Evolutionary conservation across 2,329 filamentous ascomycete species (phyloP).

Genomic region (Shiraia sp.): DNA sequence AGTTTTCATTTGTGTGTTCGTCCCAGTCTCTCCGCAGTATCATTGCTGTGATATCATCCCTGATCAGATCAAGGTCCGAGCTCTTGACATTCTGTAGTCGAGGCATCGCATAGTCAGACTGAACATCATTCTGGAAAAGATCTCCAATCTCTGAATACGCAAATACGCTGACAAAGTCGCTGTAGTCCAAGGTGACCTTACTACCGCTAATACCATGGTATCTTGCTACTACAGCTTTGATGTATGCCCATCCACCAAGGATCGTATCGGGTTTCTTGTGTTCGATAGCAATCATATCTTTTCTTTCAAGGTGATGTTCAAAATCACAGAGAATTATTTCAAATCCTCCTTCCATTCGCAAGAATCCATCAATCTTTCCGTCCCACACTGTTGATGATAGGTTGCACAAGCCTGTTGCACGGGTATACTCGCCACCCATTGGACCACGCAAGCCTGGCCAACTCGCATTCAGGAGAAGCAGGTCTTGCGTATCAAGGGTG

Average conservation of each 20-base stretch:
- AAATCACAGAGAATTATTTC: slow-evolving; percentile 73
- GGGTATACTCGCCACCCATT: slow-evolving; percentile 53
- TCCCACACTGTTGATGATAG: slow-evolving; percentile 56
- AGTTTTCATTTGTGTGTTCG: slow-evolving; percentile 48
- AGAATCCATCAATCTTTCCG: slow-evolving; percentile 61
- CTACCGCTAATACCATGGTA: slow-evolving; percentile 51
- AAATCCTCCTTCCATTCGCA: slow-evolving; percentile 72
- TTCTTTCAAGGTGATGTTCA: slow-evolving; percentile 38
- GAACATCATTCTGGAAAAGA: slow-evolving; percentile 44
- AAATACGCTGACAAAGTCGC: slow-evolving; percentile 55
- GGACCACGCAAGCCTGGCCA: slow-evolving; percentile 4
- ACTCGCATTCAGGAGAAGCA: slow-evolving; percentile 56
- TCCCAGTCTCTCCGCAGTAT: slow-evolving; percentile 37
- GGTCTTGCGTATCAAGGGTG: slow-evolving; percentile 70
- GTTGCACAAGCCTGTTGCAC: slow-evolving; percentile 61
- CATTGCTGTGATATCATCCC: slow-evolving; percentile 51
- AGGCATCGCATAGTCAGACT: slow-evolving; percentile 38
- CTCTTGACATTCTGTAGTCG: slow-evolving; percentile 44
- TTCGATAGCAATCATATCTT: slow-evolving; percentile 15
- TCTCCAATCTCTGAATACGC: slow-evolving; percentile 43
- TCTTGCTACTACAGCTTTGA: slow-evolving; percentile 46
- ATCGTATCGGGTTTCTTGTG: not conserved
- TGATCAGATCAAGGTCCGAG: slow-evolving; percentile 42
- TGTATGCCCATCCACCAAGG: slow-evolving; percentile 37
- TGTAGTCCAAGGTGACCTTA: slow-evolving; percentile 53